Evolutionary conservation across 176 grass and related monocot species (phyloP).

Genomic region (Oryza nivara): DNA sequence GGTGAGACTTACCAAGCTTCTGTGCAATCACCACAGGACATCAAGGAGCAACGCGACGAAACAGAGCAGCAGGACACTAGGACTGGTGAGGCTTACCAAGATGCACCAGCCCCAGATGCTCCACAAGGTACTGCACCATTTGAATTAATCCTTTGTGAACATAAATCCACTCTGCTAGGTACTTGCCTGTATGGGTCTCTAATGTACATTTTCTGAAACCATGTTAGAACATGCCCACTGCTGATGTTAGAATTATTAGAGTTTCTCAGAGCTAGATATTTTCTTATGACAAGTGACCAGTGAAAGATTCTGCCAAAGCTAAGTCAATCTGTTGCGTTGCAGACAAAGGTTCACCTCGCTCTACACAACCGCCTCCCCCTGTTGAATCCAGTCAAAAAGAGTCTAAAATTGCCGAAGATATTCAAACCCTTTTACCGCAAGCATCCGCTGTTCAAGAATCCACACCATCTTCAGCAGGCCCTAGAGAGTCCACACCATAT

Average conservation of each 20-base stretch:
- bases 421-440: slow-evolving; percentile 3
- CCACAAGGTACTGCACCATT: slow-evolving; percentile 19
- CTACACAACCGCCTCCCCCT: background rate
- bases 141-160: background rate
- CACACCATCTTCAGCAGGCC: background rate
- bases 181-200: background rate
- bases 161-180: background rate
- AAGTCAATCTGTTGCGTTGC: background rate
- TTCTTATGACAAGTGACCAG: background rate
- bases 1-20: background rate
- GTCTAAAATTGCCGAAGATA: background rate
- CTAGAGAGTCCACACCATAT: background rate
- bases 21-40: too few relatives aligned
- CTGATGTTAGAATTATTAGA: background rate
- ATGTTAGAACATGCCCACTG: background rate
- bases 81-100: too few relatives aligned
- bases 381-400: background rate
- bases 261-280: background rate
- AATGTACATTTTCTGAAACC: background rate
- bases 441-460: background rate
- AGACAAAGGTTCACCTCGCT: background rate
- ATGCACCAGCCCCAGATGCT: background rate
- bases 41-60: too few relatives aligned
- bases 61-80: too few relatives aligned
- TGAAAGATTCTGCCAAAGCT: too few relatives aligned